Percentiles rank a stretch among this genome's conserved stretches.
Conservation (phyloP, 2,329 filamentous ascomycete species). For the Ophidiomyces ophidiicola region DNA sequence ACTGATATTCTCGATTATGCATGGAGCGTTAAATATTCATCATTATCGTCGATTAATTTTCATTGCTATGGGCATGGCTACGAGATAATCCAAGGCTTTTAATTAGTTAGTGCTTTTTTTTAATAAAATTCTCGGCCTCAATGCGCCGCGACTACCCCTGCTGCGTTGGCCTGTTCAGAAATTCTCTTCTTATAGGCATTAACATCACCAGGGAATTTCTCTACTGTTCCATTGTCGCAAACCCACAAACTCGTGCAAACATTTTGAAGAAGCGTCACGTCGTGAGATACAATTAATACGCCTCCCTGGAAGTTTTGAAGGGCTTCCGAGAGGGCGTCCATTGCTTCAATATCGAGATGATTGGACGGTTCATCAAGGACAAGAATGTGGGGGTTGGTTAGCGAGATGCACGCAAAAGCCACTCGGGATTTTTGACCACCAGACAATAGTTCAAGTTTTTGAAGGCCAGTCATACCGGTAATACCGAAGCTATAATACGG, state of each 20-base stretch:
- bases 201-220: conserved; percentile 91
- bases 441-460: conserved; percentile 88
- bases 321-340: conserved; percentile 85
- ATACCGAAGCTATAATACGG: conserved; percentile 45
- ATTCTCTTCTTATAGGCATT: conserved; percentile 98
- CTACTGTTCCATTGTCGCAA: conserved; percentile 83
- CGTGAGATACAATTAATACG: conserved; percentile 97
- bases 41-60: too few relatives aligned
- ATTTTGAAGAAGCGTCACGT: conserved; percentile 95
- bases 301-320: conserved; percentile 81
- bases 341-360: conserved; percentile 96
- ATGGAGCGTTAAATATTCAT: too few relatives aligned
- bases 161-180: conserved; percentile 70
- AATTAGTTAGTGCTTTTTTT: too few relatives aligned
- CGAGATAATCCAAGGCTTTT: too few relatives aligned
- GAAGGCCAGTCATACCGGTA: conserved; percentile 89
- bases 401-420: conserved; percentile 87
- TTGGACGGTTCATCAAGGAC: conserved; percentile 98
- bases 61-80: too few relatives aligned
- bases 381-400: conserved; percentile 91
- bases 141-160: conserved; percentile 54
- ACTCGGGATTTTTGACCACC: conserved; percentile 98
- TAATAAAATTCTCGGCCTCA: conserved; percentile 16
- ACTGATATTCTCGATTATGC: too few relatives aligned
- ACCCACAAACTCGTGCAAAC: conserved; percentile 95